Evolutionary conservation across 306 rosid genomes (phyloP).

Genomic region (Quercus robur): DNA sequence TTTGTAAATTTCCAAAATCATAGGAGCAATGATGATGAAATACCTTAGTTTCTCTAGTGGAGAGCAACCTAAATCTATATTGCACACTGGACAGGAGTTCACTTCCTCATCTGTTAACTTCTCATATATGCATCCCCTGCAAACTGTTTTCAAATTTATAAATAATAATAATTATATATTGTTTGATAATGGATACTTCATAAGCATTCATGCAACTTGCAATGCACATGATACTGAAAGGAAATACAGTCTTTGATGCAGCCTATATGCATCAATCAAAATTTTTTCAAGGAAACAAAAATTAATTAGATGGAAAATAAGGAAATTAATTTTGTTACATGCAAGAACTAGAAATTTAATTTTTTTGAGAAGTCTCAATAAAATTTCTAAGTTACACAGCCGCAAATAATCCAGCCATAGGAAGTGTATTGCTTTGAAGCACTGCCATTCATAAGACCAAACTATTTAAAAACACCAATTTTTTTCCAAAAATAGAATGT

Average conservation of each 20-base stretch:
- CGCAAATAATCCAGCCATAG: no score
- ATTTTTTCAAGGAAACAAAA: background rate
- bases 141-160: slow-evolving; percentile 46
- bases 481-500: background rate
- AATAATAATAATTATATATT: background rate
- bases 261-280: background rate
- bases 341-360: slow-evolving; percentile 5
- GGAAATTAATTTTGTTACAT: background rate
- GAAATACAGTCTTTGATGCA: background rate
- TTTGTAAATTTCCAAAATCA: background rate
- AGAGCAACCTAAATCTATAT: slow-evolving; percentile 45
- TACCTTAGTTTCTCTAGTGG: slow-evolving; percentile 68
- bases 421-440: no score
- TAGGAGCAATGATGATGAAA: slow-evolving; percentile 1
- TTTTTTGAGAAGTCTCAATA: background rate
- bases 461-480: background rate
- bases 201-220: background rate
- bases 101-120: slow-evolving; percentile 41
- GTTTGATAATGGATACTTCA: background rate
- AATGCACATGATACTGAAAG: background rate
- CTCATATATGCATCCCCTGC: slow-evolving; percentile 62
- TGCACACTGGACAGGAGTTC: slow-evolving; percentile 55
- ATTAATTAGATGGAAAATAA: background rate
- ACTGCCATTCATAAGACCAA: no score
- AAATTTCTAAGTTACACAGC: no score